These are phyloP conservation scores for Butyriboletus loyo DNA, from an alignment of 768 basidiomycete species.

Conservation along the genomic window DNA sequence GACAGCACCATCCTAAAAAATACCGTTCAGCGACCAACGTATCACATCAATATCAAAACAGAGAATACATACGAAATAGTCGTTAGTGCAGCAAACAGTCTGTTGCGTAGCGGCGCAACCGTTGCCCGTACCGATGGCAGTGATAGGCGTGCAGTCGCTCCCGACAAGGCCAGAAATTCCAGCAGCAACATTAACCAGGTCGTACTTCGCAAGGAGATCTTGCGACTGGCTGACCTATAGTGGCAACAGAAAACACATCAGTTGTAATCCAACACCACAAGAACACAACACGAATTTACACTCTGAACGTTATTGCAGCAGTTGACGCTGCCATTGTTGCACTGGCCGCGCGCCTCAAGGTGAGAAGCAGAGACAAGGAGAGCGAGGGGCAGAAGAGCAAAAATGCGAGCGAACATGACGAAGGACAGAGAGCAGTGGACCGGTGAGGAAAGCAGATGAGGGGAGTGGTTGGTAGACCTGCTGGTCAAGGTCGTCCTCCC, in stretches of 20 bases:
- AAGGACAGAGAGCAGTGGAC: not conserved
- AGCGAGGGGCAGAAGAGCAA: conserved; percentile 19
- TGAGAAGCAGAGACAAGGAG: conserved; percentile 7
- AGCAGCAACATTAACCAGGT: not conserved
- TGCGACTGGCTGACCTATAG: not conserved
- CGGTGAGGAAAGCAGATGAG: not conserved
- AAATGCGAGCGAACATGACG: conserved; percentile 17
- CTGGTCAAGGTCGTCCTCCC: not conserved
- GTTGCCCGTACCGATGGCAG: not conserved
- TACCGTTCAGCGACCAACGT: not conserved
- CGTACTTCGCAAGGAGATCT: fast-evolving
- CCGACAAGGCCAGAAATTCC: not conserved
- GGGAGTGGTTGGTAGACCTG: not conserved
- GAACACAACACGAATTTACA: not conserved
- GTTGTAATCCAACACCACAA: too few species aligned
- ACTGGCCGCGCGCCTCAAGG: conserved; percentile 7
- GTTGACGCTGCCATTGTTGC: not conserved
- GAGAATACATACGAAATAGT: not conserved
- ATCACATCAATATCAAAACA: not conserved
- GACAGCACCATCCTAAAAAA: not conserved
- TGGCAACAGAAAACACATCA: not conserved
- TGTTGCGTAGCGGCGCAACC: not conserved
- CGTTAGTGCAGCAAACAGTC: conserved; percentile 8
- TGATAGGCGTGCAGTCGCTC: not conserved
- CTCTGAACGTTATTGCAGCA: conserved; percentile 13